Evolutionary conservation across 1,284 basidiomycete species (phyloP).

Genomic region (Gastroboletus turbinatus): DNA sequence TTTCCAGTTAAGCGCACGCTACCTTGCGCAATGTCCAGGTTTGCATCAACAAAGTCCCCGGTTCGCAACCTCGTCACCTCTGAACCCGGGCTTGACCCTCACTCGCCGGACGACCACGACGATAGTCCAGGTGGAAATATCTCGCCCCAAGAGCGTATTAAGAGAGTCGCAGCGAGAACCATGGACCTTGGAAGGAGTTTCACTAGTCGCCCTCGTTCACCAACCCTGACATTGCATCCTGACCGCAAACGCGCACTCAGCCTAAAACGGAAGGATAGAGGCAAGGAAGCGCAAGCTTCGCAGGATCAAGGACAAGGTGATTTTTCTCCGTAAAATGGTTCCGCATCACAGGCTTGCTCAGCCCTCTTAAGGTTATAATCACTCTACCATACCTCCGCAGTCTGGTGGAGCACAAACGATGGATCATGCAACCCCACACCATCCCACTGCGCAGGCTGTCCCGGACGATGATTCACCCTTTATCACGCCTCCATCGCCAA

Average conservation of each 20-base stretch:
- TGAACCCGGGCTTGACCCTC: constrained; percentile 19
- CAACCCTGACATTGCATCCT: constrained; percentile 33
- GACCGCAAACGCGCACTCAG: constrained; percentile 55
- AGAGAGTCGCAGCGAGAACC: constrained; percentile 50
- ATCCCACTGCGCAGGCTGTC: constrained; percentile 13
- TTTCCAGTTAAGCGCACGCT: constrained; percentile 3
- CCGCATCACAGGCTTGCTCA: constrained; percentile 23
- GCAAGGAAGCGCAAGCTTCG: constrained; percentile 39
- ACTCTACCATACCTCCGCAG: constrained; percentile 10
- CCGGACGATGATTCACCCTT: constrained; percentile 71
- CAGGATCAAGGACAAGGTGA: constrained; percentile 34
- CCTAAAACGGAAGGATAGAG: constrained; percentile 52
- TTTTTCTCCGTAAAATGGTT: constrained; percentile 3
- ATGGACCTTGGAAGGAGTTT: constrained; percentile 59
- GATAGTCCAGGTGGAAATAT: constrained; percentile 38
- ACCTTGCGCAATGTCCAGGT: constrained; percentile 27
- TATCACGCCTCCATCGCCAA: constrained; percentile 70
- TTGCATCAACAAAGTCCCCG: constrained; percentile 26
- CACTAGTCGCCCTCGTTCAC: constrained; percentile 38
- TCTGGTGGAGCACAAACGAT: constrained; percentile 12
- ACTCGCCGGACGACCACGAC: constrained; percentile 18
- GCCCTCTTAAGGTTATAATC: constrained; percentile 19
- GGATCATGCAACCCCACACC: constrained; percentile 11
- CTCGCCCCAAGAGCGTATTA: constrained; percentile 43
- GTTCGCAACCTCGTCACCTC: constrained; percentile 20